These are phyloP conservation scores for Nephelium lappaceum DNA, from an alignment of 345 rosid genomes.

Conservation along the genomic window DNA sequence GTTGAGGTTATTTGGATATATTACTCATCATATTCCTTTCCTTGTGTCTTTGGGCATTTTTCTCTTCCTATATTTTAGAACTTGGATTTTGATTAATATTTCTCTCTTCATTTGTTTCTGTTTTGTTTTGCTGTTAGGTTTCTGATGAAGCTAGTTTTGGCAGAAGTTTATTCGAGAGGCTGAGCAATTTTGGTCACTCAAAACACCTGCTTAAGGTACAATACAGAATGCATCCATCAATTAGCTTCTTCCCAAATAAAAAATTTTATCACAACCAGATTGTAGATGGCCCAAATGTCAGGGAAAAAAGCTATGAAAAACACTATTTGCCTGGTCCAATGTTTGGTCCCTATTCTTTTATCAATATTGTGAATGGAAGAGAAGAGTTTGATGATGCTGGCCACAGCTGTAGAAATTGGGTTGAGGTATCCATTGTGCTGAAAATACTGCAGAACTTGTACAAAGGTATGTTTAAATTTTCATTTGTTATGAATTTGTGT, in stretches of 20 bases:
- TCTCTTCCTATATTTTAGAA: background rate
- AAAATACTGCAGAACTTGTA: slow-evolving; percentile 33
- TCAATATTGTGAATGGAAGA: slow-evolving; percentile 42
- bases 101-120: background rate
- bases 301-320: slow-evolving; percentile 27
- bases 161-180: slow-evolving; percentile 72
- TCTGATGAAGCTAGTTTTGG: slow-evolving; percentile 43
- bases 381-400: slow-evolving; percentile 33
- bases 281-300: slow-evolving; percentile 50
- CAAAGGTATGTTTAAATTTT: slow-evolving; percentile 35
- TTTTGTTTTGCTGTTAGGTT: slow-evolving; percentile 32
- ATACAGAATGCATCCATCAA: slow-evolving; percentile 81
- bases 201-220: slow-evolving; percentile 60
- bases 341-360: slow-evolving; percentile 55
- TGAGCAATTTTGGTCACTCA: slow-evolving; percentile 41
- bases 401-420: slow-evolving; percentile 38
- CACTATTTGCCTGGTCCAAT: slow-evolving; percentile 38
- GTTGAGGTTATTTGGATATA: background rate
- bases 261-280: slow-evolving; percentile 48
- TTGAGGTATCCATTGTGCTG: slow-evolving; percentile 45
- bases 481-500: background rate
- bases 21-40: background rate
- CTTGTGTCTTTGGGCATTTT: background rate
- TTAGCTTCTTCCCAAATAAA: slow-evolving; percentile 57
- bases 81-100: background rate